Conservation (phyloP, 805 yeast genomes). For the Metschnikowia drakensbergensis region DNA sequence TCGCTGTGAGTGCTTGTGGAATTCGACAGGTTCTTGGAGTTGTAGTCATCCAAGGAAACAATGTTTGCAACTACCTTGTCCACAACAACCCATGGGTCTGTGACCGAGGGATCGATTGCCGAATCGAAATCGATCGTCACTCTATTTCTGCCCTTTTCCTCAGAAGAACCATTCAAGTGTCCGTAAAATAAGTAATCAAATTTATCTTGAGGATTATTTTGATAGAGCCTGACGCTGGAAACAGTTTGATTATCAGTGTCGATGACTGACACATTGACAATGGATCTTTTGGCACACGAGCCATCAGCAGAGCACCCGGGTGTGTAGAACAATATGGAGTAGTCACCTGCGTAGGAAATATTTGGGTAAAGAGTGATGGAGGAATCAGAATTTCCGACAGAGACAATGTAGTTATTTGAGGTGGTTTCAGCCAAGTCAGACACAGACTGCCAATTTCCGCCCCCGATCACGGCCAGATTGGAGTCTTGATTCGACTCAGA, state of each 20-base stretch:
- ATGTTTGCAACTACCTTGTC: constrained; percentile 56
- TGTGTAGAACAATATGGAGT: constrained; percentile 68
- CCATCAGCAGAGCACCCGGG: constrained; percentile 78
- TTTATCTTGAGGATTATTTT: constrained; percentile 74
- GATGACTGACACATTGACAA: constrained; percentile 68
- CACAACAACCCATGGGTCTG: constrained; percentile 57
- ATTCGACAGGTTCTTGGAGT: constrained; percentile 16
- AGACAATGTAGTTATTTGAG: constrained; percentile 33
- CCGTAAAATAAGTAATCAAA: constrained; percentile 79
- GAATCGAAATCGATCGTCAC: constrained; percentile 27
- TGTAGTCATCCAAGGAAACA: constrained; percentile 43
- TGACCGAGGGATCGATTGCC: constrained; percentile 20
- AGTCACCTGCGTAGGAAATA: constrained; percentile 68
- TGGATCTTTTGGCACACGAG: constrained; percentile 69
- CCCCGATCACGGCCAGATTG: constrained; percentile 24
- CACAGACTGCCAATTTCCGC: constrained; percentile 32
- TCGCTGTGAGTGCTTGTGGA: constrained; percentile 17
- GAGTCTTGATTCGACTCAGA: constrained; percentile 19
- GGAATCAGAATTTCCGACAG: constrained; percentile 25
- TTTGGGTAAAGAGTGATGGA: constrained; percentile 56
- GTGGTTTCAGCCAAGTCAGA: constrained; percentile 19
- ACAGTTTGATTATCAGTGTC: constrained; percentile 45
- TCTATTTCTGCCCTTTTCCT: constrained; percentile 24
- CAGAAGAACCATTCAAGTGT: constrained; percentile 47
- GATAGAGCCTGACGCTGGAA: constrained; percentile 53